Conservation (phyloP, 2,329 filamentous ascomycete genomes). For the Ophiostoma piceae region DNA sequence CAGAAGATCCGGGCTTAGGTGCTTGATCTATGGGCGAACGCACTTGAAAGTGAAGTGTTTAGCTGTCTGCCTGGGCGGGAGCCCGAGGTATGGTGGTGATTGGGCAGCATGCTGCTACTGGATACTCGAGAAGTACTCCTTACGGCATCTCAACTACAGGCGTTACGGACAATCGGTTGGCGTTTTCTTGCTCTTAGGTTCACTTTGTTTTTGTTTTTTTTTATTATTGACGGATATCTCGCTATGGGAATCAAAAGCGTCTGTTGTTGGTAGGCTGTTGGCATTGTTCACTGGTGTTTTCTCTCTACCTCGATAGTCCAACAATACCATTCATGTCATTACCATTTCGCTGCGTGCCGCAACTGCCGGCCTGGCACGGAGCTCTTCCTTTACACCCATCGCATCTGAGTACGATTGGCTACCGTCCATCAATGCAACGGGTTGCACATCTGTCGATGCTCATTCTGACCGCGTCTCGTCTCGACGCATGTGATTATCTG, state of each 20-base stretch:
- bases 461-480: not conserved
- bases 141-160: not conserved
- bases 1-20: slow-evolving; percentile 12
- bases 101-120: not conserved
- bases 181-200: not conserved
- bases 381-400: not conserved
- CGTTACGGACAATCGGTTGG: not conserved
- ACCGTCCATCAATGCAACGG: not conserved
- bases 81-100: not conserved
- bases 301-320: not conserved
- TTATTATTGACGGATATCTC: not conserved
- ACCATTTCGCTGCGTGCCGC: not conserved
- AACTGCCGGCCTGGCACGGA: not conserved
- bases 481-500: not conserved
- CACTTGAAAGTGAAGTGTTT: not conserved
- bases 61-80: not conserved
- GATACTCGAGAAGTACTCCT: not conserved
- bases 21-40: not conserved
- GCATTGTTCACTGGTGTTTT: not conserved
- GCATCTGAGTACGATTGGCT: not conserved
- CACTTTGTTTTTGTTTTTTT: not conserved
- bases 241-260: not conserved
- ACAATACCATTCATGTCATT: not conserved
- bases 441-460: slow-evolving; percentile 1
- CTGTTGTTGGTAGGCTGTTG: not conserved